Percentiles rank a stretch among this genome's conserved stretches.
phyloP scores from a whole-genome alignment of 495 filamentous ascomycete genomes.

The Viridothelium virens region DNA sequence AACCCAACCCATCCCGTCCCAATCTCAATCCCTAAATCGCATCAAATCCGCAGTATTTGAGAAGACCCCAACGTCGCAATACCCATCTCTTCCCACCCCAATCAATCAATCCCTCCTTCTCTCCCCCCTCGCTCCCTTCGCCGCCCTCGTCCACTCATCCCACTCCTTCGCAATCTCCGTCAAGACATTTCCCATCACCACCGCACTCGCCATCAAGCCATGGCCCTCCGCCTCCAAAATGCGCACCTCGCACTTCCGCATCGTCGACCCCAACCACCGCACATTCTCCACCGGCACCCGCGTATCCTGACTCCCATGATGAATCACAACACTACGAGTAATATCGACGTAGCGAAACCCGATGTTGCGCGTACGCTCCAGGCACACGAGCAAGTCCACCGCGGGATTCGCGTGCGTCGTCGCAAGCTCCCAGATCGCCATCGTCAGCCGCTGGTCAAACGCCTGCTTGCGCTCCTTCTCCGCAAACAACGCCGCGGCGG shows the following conservation, averaged over 20 bases:
- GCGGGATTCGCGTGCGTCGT: conserved; percentile 89
- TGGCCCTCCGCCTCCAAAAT: conserved; percentile 90
- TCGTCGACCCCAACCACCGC: conserved; percentile 85
- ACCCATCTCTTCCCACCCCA: background rate
- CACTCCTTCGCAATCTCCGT: conserved; percentile 92
- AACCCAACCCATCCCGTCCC: background rate
- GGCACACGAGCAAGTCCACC: conserved; percentile 82
- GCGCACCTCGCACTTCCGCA: conserved; percentile 68
- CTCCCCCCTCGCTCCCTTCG: conserved; percentile 1
- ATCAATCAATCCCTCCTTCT: background rate
- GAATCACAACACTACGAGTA: conserved; percentile 79
- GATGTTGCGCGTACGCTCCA: conserved; percentile 85
- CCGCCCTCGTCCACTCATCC: conserved; percentile 60
- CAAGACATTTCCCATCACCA: conserved; percentile 84
- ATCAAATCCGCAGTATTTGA: background rate
- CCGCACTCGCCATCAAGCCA: conserved; percentile 89
- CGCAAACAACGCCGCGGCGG: conserved; percentile 16
- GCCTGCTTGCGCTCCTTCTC: conserved; percentile 31
- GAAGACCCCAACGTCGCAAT: background rate
- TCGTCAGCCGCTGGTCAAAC: conserved; percentile 81
- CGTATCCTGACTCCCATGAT: conserved; percentile 85
- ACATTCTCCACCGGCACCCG: conserved; percentile 94
- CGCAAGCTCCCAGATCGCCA: conserved; percentile 89
- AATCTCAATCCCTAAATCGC: background rate
- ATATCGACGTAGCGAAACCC: conserved; percentile 98